Evolutionary conservation across 371 early-diverging fungal genomes (phyloP).

Genomic region (Dichotomocladium elegans): DNA sequence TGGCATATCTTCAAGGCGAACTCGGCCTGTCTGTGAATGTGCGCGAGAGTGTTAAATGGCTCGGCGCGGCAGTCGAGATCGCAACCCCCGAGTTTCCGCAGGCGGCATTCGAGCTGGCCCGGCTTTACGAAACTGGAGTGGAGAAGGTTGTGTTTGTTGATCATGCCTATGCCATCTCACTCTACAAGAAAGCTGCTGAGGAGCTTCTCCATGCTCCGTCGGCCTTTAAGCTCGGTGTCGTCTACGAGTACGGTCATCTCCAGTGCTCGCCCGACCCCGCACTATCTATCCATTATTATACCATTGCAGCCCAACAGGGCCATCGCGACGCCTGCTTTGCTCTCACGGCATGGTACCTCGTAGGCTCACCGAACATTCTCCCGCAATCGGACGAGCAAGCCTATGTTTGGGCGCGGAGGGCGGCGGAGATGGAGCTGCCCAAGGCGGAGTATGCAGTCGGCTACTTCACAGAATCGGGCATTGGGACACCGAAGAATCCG

Average conservation of each 20-base stretch:
- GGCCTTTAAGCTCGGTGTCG: conserved; percentile 74
- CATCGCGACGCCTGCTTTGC: conserved; percentile 88
- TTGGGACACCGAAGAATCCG: conserved; percentile 68
- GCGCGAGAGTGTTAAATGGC: conserved; percentile 82
- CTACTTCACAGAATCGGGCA: conserved; percentile 80
- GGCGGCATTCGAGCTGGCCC: conserved; percentile 70
- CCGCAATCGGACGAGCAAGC: conserved; percentile 85
- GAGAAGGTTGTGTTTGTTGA: conserved; percentile 70
- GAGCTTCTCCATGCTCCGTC: conserved; percentile 70
- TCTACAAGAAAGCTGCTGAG: conserved; percentile 68
- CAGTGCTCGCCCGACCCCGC: conserved; percentile 64
- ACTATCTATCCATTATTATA: conserved; percentile 68
- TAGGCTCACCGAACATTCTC: conserved; percentile 74
- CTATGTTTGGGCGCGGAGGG: conserved; percentile 83
- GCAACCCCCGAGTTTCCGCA: conserved; percentile 71
- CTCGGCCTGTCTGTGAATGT: conserved; percentile 53
- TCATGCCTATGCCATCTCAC: conserved; percentile 67
- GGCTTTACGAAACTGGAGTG: conserved; percentile 66
- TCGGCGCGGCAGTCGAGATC: conserved; percentile 66
- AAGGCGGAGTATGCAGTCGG: conserved; percentile 90
- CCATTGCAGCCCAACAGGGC: conserved; percentile 84
- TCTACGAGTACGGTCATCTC: conserved; percentile 75
- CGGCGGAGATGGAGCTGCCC: conserved; percentile 80
- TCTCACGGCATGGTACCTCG: conserved; percentile 87
- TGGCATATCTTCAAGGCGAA: conserved; percentile 68